Percentiles rank a stretch among this genome's conserved stretches.
phyloP scores from a whole-genome alignment of 2,329 filamentous ascomycete genomes.

The Fusarium verticillioides region DNA sequence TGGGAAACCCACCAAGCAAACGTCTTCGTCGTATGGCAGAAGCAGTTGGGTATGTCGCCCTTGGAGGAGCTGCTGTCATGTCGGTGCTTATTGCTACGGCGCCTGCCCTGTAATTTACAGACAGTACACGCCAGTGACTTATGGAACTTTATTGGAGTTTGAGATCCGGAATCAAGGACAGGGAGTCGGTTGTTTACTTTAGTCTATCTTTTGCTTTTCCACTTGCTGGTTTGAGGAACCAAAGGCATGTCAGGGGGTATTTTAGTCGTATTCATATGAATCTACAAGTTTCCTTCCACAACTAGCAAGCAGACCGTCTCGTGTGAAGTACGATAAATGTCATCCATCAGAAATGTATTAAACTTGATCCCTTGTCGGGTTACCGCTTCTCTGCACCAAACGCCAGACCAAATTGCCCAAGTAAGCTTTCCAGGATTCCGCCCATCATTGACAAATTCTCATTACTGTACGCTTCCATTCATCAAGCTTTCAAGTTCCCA shows the following conservation, averaged over 20 bases:
- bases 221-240: not conserved
- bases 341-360: slow-evolving; percentile 25
- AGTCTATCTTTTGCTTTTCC: not conserved
- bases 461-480: slow-evolving; percentile 57
- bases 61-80: slow-evolving; percentile 54
- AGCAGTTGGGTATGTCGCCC: slow-evolving; percentile 50
- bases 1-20: slow-evolving; percentile 41
- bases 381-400: slow-evolving; percentile 37
- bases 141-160: slow-evolving; percentile 34
- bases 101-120: slow-evolving; percentile 40
- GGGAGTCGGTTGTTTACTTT: not conserved
- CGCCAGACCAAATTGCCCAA: slow-evolving; percentile 34
- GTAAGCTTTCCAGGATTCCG: slow-evolving; percentile 33
- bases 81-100: slow-evolving; percentile 54
- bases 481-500: slow-evolving; percentile 78
- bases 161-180: slow-evolving; percentile 12
- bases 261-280: slow-evolving; percentile 3
- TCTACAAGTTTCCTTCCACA: not conserved
- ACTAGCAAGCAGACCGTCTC: not conserved
- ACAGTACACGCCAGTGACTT: not conserved
- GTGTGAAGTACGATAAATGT: not conserved
- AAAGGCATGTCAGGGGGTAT: not conserved
- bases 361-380: not conserved
- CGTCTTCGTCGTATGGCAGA: slow-evolving; percentile 51
- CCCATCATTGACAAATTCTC: slow-evolving; percentile 26